Percentiles rank a stretch among this genome's conserved stretches.
Evolutionary conservation across 768 basidiomycete species (phyloP).

Genomic region (Tulasnella sp.): DNA sequence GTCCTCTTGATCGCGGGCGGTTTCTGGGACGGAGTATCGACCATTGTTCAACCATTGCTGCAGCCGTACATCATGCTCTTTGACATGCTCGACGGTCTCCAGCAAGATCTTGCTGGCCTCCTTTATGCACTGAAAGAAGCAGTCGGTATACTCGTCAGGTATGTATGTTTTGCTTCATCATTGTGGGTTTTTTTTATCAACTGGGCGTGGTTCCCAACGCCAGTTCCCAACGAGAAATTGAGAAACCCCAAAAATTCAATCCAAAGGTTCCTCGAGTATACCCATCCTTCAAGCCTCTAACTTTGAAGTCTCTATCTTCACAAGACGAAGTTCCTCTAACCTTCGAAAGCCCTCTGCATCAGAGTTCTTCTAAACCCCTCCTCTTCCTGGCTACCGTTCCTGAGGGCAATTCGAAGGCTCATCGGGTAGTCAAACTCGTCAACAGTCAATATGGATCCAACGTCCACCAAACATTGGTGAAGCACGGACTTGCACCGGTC

Average conservation of each 20-base stretch:
- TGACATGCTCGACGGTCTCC: background rate
- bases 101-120: slow-evolving; percentile 1
- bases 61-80: slow-evolving; percentile 9
- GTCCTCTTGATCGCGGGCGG: slow-evolving; percentile 1
- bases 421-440: slow-evolving; percentile 4
- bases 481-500: background rate
- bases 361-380: background rate
- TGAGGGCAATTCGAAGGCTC: no score
- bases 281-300: no score
- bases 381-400: background rate
- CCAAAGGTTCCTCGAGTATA: no score
- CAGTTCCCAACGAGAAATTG: no score
- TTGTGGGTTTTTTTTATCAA: no score
- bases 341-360: no score
- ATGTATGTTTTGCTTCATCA: background rate
- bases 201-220: no score
- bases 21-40: slow-evolving; percentile 7
- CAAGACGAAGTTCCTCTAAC: no score
- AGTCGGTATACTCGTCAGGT: background rate
- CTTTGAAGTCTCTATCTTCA: no score
- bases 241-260: no score
- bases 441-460: background rate
- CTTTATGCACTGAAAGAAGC: slow-evolving; percentile 1
- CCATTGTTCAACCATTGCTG: slow-evolving; percentile 3
- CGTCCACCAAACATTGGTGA: slow-evolving; percentile 4